Conservation (phyloP, 257 asterid species). For the Solanum lycopersicoides region DNA sequence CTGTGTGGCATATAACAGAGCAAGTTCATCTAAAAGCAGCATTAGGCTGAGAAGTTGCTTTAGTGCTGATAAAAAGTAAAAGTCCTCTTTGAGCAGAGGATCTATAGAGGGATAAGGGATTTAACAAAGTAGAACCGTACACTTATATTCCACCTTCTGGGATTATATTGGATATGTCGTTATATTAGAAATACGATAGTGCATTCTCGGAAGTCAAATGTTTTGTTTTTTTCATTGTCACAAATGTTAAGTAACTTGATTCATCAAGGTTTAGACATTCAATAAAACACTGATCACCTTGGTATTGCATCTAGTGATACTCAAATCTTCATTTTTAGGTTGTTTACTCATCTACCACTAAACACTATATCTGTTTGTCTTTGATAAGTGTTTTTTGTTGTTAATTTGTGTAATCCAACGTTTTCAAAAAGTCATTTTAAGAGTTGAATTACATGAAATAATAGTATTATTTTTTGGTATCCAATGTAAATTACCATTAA, state of each 20-base stretch:
- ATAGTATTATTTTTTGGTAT: no score
- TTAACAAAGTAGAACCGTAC: no score
- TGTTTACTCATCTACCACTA: background rate
- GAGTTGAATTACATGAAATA: background rate
- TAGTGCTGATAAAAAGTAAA: background rate
- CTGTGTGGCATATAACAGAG: background rate
- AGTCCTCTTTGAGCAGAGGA: background rate
- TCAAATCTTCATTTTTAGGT: background rate
- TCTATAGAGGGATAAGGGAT: no score
- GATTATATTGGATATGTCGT: background rate
- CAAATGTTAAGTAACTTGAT: background rate
- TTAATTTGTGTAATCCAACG: background rate
- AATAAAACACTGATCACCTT: background rate
- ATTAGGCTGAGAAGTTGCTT: background rate
- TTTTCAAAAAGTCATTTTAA: background rate
- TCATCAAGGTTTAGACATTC: background rate
- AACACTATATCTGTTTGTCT: background rate
- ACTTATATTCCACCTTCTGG: background rate
- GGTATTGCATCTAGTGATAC: background rate
- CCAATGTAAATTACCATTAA: no score
- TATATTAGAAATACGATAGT: background rate
- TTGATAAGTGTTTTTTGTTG: no score
- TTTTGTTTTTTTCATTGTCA: background rate
- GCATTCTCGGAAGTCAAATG: background rate
- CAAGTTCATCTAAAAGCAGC: background rate